Evolutionary conservation across 495 filamentous ascomycete genomes (phyloP).

Genomic region (Xylaria intraflava): DNA sequence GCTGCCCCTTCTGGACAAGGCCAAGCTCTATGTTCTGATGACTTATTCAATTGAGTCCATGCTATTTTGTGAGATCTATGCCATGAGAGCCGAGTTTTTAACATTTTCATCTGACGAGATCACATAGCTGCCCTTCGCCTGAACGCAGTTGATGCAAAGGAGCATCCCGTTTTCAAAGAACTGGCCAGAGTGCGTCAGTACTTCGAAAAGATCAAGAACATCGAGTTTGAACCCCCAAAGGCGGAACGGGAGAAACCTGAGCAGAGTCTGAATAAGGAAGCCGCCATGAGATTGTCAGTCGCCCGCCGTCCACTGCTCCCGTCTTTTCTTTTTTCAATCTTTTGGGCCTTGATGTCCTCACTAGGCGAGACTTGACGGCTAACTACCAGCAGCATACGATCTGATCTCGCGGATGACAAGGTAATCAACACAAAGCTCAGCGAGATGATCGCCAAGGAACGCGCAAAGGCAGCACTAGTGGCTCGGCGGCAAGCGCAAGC

Average conservation of each 20-base stretch:
- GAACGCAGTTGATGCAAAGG: constrained; percentile 69
- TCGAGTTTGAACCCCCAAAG: constrained; percentile 42
- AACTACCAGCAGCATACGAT: constrained; percentile 44
- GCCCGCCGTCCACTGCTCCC: neutral
- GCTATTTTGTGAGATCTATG: constrained; percentile 63
- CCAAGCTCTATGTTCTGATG: constrained; percentile 77
- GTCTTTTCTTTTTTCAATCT: neutral
- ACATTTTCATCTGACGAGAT: constrained; percentile 21
- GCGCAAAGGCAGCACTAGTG: constrained; percentile 35
- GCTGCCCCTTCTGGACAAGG: constrained; percentile 85
- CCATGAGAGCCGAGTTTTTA: neutral
- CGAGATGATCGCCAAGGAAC: constrained; percentile 42
- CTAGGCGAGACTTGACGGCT: neutral
- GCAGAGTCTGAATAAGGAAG: constrained; percentile 67
- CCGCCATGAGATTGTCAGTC: constrained; percentile 59
- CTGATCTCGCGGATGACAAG: constrained; percentile 54
- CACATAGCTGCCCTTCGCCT: constrained; percentile 66
- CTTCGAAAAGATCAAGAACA: constrained; percentile 80
- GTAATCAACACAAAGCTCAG: constrained; percentile 33
- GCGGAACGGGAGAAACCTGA: constrained; percentile 30
- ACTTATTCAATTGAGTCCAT: constrained; percentile 90
- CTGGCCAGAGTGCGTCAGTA: constrained; percentile 81
- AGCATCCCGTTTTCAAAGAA: constrained; percentile 80
- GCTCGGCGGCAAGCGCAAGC: constrained; percentile 34
- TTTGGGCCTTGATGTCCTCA: neutral